Percentiles rank a stretch among this genome's conserved stretches.
Conservation (phyloP, 225 moss, liverwort and hornwort genomes). For the Takakia lepidozioides region DNA sequence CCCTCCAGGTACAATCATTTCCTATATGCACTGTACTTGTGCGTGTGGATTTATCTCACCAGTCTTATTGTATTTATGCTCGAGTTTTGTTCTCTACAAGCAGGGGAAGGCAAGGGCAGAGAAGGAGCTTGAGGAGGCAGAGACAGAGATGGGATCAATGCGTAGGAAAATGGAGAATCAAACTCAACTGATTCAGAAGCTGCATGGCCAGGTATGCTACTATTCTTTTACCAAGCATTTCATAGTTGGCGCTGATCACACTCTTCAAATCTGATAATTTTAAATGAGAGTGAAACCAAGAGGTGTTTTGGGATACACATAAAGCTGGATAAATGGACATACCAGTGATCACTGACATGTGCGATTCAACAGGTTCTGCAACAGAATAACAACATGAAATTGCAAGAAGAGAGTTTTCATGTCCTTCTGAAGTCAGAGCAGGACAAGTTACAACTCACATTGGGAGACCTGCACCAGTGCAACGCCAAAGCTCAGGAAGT, state of each 20-base stretch:
- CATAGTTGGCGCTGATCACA: too few relatives aligned
- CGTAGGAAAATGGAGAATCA: conserved; percentile 47
- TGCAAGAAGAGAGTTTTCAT: conserved; percentile 46
- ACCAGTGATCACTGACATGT: background rate
- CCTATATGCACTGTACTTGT: too few relatives aligned
- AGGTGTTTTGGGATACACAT: too few relatives aligned
- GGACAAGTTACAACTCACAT: conserved; percentile 25
- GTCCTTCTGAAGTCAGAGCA: conserved; percentile 39
- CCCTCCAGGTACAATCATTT: conserved; percentile 39
- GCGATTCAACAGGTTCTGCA: conserved; percentile 28
- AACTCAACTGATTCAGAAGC: conserved; percentile 44
- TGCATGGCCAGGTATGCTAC: conserved; percentile 55
- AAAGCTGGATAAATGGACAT: too few relatives aligned
- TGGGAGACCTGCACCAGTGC: conserved; percentile 37
- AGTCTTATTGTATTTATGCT: background rate
- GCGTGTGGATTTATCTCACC: background rate
- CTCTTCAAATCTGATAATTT: too few relatives aligned
- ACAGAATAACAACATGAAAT: conserved; percentile 31
- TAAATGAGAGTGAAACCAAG: too few relatives aligned
- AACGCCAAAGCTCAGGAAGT: conserved; percentile 52
- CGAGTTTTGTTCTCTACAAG: conserved; percentile 6
- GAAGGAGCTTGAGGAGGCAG: conserved; percentile 38
- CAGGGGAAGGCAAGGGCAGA: conserved; percentile 55
- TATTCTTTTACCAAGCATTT: too few relatives aligned
- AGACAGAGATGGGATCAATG: conserved; percentile 31